These are phyloP conservation scores for Ganoderma boninense DNA, from an alignment of 1,284 basidiomycete species.

Conservation along the genomic window DNA sequence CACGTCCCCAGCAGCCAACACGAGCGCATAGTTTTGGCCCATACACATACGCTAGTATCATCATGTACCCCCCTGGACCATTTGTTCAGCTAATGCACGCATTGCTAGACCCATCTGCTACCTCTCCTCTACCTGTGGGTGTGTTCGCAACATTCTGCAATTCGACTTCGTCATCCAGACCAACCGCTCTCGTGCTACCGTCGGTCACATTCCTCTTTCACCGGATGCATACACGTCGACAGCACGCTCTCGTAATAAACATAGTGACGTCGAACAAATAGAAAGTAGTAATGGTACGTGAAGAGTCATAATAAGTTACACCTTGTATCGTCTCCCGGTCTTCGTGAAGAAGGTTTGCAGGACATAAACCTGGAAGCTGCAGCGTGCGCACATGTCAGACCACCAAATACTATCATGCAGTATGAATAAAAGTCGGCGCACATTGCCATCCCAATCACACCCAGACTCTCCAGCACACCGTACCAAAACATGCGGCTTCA, in stretches of 20 bases:
- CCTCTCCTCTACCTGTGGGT: neutral
- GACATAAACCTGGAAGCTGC: constrained; percentile 88
- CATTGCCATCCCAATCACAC: constrained; percentile 85
- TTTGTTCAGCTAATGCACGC: constrained; percentile 1
- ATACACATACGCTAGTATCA: neutral
- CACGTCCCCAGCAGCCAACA: neutral
- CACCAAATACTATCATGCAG: constrained; percentile 1
- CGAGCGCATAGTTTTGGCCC: neutral
- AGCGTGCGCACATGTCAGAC: constrained; percentile 18
- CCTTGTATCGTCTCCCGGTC: constrained; percentile 86
- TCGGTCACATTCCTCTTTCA: neutral
- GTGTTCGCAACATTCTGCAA: neutral
- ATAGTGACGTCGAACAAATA: neutral
- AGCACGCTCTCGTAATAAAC: neutral
- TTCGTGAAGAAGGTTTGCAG: constrained; percentile 94
- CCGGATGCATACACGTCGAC: neutral
- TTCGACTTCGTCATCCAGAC: neutral
- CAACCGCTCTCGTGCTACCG: neutral
- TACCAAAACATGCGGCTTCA: constrained; percentile 90
- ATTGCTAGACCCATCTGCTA: neutral
- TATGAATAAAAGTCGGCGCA: constrained; percentile 48
- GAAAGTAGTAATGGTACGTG: constrained; percentile 20
- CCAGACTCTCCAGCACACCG: constrained; percentile 79
- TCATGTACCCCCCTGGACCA: neutral
- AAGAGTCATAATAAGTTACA: constrained; percentile 52